phyloP scores from a whole-genome alignment of 2,329 filamentous ascomycete species.

The Trichoderma sp. region DNA sequence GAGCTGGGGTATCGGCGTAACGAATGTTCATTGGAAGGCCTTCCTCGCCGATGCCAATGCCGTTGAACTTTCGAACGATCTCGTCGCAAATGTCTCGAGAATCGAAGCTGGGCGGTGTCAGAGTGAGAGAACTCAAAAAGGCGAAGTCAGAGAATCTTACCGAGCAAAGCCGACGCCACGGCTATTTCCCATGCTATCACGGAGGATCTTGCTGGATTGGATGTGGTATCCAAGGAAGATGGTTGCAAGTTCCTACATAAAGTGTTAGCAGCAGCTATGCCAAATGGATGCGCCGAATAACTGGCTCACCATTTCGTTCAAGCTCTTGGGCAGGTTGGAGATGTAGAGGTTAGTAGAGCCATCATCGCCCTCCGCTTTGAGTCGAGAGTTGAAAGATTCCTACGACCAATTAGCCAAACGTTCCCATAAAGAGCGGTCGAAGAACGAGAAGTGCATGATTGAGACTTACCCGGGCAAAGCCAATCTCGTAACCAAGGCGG shows the following conservation, averaged over 20 bases:
- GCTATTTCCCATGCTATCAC: slow-evolving; percentile 87
- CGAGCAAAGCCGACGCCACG: slow-evolving; percentile 97
- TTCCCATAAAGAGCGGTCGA: background rate
- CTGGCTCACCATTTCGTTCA: slow-evolving; percentile 81
- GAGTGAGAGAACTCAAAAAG: background rate
- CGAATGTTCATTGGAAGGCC: slow-evolving; percentile 88
- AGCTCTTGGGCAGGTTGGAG: slow-evolving; percentile 89
- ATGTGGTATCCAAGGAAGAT: slow-evolving; percentile 83
- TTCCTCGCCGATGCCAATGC: slow-evolving; percentile 74
- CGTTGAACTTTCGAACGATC: slow-evolving; percentile 85
- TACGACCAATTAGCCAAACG: slow-evolving; percentile 43
- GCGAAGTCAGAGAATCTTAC: slow-evolving; percentile 54
- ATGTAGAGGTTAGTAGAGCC: slow-evolving; percentile 95
- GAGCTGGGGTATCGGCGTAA: slow-evolving; percentile 93
- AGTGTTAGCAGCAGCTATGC: background rate
- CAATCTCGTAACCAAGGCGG: slow-evolving; percentile 93
- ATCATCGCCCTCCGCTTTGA: slow-evolving; percentile 93
- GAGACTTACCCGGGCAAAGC: slow-evolving; percentile 80
- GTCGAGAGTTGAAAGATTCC: slow-evolving; percentile 97
- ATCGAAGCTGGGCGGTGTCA: slow-evolving; percentile 62
- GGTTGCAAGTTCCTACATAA: slow-evolving; percentile 67
- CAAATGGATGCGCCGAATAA: background rate
- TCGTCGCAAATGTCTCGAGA: slow-evolving; percentile 85
- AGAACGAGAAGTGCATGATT: background rate
- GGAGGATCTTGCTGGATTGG: slow-evolving; percentile 91